phyloP scores from a whole-genome alignment of 2,329 filamentous ascomycete species.

The Aspergillus novofumigatus region DNA sequence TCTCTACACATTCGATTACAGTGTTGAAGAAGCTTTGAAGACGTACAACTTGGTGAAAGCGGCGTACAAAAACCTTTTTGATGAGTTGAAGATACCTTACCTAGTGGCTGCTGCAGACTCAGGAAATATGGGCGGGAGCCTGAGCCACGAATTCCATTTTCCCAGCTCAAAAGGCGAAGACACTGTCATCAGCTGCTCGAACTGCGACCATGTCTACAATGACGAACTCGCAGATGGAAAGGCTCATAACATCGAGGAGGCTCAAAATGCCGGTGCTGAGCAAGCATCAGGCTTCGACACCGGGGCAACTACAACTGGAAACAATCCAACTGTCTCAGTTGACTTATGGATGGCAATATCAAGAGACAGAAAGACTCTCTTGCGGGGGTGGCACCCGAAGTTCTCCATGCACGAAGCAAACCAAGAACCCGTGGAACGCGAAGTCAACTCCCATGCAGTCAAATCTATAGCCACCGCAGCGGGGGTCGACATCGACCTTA shows the following conservation, averaged over 20 bases:
- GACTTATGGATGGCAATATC: constrained; percentile 40
- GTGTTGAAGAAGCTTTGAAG: constrained; percentile 61
- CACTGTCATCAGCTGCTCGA: constrained; percentile 68
- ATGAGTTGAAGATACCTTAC: constrained; percentile 78
- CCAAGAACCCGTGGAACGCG: constrained; percentile 31
- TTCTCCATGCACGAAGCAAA: constrained; percentile 29
- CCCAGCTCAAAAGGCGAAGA: constrained; percentile 78
- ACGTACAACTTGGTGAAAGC: constrained; percentile 73
- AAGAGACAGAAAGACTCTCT: constrained; percentile 59
- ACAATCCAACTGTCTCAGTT: constrained; percentile 30
- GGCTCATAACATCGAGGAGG: constrained; percentile 13
- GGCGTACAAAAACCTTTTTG: constrained; percentile 73
- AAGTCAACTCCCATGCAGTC: constrained; percentile 59
- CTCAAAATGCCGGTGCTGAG: not conserved
- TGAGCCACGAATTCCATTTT: constrained; percentile 95
- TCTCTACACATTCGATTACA: constrained; percentile 87
- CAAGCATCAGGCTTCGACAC: constrained; percentile 22
- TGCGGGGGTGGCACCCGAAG: constrained; percentile 66
- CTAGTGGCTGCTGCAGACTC: constrained; percentile 85
- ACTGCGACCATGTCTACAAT: constrained; percentile 75
- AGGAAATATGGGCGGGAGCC: constrained; percentile 88
- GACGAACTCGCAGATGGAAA: constrained; percentile 69
- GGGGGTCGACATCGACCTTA: constrained; percentile 65
- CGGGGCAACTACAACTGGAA: constrained; percentile 14
- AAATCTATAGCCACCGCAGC: constrained; percentile 51